Conservation (phyloP, 176 grass and related monocot genomes). For the Oryza glaberrima region DNA sequence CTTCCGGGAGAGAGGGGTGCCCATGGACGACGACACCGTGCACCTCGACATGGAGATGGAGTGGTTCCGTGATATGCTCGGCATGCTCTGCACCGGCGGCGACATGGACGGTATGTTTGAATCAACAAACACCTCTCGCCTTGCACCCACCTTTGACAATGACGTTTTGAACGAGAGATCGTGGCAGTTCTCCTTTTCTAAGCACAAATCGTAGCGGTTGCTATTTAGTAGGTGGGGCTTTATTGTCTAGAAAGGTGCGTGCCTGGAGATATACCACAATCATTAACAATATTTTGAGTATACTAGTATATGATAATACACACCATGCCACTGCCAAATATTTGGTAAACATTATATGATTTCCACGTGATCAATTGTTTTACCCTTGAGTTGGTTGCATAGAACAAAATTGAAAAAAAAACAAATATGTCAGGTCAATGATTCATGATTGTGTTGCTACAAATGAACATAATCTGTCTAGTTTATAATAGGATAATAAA, state of each 20-base stretch:
- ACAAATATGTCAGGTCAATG: neutral
- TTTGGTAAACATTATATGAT: neutral
- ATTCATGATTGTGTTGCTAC: neutral
- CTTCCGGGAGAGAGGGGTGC: conserved; percentile 64
- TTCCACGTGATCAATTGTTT: conserved; percentile 19
- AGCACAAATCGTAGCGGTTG: no score
- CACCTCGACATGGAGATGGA: conserved; percentile 61
- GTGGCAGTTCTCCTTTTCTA: neutral
- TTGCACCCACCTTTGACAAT: neutral
- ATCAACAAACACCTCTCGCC: no score
- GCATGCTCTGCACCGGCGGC: conserved; percentile 16
- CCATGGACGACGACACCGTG: conserved; percentile 27
- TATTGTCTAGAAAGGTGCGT: no score
- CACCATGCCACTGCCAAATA: no score
- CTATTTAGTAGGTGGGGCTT: no score
- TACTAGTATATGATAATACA: no score
- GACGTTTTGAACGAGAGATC: neutral
- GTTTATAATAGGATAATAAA: neutral
- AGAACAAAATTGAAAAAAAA: conserved; percentile 1
- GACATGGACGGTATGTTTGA: conserved; percentile 2
- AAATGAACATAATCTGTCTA: no score
- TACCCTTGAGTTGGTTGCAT: conserved; percentile 1
- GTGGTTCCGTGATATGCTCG: conserved; percentile 65
- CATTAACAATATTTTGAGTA: neutral
- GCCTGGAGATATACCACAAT: no score